A percentile compares a stretch with the other conserved stretches of the same genome.
These are phyloP conservation scores for Ilyonectria robusta DNA, from an alignment of 2,329 filamentous ascomycete genomes.

Conservation along the genomic window DNA sequence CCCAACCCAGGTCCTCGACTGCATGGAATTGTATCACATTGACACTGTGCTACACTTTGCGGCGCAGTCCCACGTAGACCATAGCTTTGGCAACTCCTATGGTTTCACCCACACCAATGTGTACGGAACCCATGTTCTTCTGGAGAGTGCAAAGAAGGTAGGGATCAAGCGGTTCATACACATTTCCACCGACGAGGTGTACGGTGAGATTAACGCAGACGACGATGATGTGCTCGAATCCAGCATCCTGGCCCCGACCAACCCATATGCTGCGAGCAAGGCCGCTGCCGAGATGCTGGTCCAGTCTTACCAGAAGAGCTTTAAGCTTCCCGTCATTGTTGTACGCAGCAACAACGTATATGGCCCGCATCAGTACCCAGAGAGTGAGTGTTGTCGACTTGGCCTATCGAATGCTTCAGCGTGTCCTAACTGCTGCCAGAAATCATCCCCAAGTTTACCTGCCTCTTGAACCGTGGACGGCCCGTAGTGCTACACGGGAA, in stretches of 20 bases:
- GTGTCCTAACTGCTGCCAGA: conserved; percentile 63
- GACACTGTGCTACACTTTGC: conserved; percentile 89
- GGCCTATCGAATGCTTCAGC: too few species aligned
- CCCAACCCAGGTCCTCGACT: conserved; percentile 77
- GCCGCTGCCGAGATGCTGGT: conserved; percentile 88
- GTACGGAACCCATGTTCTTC: conserved; percentile 85
- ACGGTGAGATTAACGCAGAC: conserved; percentile 82
- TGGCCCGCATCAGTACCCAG: conserved; percentile 86
- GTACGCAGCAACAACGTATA: conserved; percentile 90
- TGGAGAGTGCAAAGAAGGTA: conserved; percentile 82
- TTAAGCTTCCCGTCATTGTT: conserved; percentile 84
- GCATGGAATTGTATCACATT: conserved; percentile 78
- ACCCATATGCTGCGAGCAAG: conserved; percentile 86
- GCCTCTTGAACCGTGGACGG: conserved; percentile 75
- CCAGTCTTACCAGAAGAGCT: conserved; percentile 88
- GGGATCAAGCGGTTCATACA: conserved; percentile 83
- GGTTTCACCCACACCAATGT: conserved; percentile 87
- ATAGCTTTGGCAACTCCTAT: conserved; percentile 87
- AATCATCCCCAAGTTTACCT: conserved; percentile 87
- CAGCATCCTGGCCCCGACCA: conserved; percentile 83
- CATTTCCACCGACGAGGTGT: conserved; percentile 88
- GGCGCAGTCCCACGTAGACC: conserved; percentile 87
- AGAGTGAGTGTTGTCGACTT: conserved; percentile 70
- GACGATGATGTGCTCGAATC: conserved; percentile 80
- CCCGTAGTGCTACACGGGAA: conserved; percentile 83